Percentiles rank a stretch among this genome's conserved stretches.
These are phyloP conservation scores for Solanum arcanum DNA, from an alignment of 257 asterid genomes.

Conservation along the genomic window DNA sequence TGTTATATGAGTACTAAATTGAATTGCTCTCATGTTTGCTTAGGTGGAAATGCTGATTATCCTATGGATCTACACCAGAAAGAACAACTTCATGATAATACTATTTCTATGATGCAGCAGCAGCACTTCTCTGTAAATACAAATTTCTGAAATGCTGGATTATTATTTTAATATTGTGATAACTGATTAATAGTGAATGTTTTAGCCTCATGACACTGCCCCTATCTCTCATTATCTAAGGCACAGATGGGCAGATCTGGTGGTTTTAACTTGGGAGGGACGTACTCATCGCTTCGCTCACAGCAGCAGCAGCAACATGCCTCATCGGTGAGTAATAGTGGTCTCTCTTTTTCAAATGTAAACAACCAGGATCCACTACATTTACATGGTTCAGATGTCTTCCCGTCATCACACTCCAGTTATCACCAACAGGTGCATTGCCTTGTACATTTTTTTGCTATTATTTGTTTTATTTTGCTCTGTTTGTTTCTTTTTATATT, in stretches of 20 bases:
- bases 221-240: constrained; percentile 8
- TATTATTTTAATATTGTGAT: background rate
- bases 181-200: background rate
- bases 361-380: constrained; percentile 45
- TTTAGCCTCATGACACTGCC: background rate
- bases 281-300: constrained; percentile 78
- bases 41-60: constrained; percentile 85
- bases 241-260: constrained; percentile 90
- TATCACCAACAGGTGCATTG: constrained; percentile 71
- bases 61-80: constrained; percentile 81
- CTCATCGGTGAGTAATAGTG: constrained; percentile 54
- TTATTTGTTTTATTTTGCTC: background rate
- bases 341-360: constrained; percentile 26
- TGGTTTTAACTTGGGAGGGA: constrained; percentile 85
- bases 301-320: constrained; percentile 67
- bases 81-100: constrained; percentile 74
- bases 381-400: constrained; percentile 84
- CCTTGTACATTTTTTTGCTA: background rate
- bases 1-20: background rate
- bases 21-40: constrained; percentile 1
- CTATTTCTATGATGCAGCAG: constrained; percentile 88
- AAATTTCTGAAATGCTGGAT: background rate
- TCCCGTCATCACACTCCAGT: constrained; percentile 63
- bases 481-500: background rate
- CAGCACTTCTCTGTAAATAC: constrained; percentile 73